These are phyloP conservation scores for Periconia macrospinosa DNA, from an alignment of 2,329 filamentous ascomycete genomes.

Conservation along the genomic window DNA sequence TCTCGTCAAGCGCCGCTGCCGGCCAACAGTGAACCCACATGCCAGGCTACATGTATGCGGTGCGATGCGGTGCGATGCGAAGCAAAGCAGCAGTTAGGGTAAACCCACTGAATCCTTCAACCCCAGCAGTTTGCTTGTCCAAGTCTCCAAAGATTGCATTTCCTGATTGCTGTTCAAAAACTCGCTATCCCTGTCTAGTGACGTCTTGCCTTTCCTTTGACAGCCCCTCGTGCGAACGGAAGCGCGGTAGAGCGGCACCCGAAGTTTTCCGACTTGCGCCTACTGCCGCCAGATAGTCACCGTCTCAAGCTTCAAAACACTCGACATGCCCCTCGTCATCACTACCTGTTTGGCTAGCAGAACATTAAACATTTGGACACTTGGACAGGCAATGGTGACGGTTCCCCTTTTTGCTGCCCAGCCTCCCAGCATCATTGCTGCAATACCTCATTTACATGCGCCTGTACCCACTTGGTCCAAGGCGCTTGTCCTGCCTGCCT, in stretches of 20 bases:
- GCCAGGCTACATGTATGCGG: not conserved
- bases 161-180: not conserved
- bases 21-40: conserved; percentile 6
- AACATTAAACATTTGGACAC: not conserved
- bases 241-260: not conserved
- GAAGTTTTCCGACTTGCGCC: not conserved
- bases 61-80: conserved; percentile 30
- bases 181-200: conserved; percentile 4
- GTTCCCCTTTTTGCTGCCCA: not conserved
- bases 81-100: conserved; percentile 11
- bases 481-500: not conserved
- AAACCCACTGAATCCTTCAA: conserved; percentile 4
- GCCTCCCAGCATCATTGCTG: too few species aligned
- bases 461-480: not conserved
- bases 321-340: not conserved
- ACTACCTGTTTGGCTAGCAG: not conserved
- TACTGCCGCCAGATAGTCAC: not conserved
- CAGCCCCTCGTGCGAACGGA: not conserved
- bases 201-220: not conserved
- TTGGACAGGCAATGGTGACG: not conserved
- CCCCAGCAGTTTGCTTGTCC: not conserved
- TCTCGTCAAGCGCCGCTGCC: conserved; percentile 35
- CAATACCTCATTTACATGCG: not conserved
- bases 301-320: not conserved
- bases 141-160: not conserved